phyloP scores from a whole-genome alignment of 2,329 filamentous ascomycete species.

The Ambrosiella xylebori region DNA sequence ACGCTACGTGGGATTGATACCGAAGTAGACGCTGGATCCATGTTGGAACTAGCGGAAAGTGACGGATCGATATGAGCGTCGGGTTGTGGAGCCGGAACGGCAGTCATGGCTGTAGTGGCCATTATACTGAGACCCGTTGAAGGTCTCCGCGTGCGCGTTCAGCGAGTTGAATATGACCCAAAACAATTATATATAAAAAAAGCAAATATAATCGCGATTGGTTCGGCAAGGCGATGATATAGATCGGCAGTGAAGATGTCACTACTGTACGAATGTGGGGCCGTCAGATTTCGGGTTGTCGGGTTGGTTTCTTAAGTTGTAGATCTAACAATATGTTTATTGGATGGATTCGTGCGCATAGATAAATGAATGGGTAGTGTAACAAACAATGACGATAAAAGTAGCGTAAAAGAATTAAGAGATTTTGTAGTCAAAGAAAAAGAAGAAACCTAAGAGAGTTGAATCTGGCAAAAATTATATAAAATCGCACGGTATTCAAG shows the following conservation, averaged over 20 bases:
- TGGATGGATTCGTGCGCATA: too few relatives aligned
- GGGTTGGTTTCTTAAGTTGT: neutral
- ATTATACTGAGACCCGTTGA: neutral
- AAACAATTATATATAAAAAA: neutral
- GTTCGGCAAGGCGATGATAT: neutral
- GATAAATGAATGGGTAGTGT: too few relatives aligned
- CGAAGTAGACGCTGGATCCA: neutral
- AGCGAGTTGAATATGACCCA: neutral
- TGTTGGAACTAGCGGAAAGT: neutral
- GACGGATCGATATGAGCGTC: neutral
- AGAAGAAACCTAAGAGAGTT: too few relatives aligned
- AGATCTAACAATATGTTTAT: too few relatives aligned
- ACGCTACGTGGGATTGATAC: constrained; percentile 6
- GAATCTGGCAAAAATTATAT: too few relatives aligned
- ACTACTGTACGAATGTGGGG: neutral
- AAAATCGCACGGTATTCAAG: too few relatives aligned
- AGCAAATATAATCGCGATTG: neutral
- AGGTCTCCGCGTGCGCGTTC: neutral
- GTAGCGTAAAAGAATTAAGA: too few relatives aligned
- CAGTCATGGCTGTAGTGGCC: constrained; percentile 7
- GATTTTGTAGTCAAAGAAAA: too few relatives aligned
- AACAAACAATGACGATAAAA: too few relatives aligned
- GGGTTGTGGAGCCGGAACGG: neutral
- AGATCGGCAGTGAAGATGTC: neutral
- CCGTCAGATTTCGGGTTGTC: neutral